These are phyloP conservation scores for Tolypocladium tropicale DNA, from an alignment of 2,329 filamentous ascomycete species.

Conservation along the genomic window DNA sequence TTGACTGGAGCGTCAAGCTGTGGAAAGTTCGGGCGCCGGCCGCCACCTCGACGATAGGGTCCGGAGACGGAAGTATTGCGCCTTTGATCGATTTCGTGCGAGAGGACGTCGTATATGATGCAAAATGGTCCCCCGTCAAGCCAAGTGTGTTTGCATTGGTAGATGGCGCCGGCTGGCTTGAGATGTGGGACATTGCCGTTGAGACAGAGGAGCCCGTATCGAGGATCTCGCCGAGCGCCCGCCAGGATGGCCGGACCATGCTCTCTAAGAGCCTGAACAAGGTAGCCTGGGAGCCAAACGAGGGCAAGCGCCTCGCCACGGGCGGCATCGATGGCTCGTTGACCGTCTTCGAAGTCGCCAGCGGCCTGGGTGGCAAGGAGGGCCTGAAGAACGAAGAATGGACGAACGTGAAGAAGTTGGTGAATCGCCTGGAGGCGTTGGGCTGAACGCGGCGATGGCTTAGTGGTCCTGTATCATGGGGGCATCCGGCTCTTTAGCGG, in stretches of 20 bases:
- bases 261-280: slow-evolving; percentile 86
- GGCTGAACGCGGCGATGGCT: slow-evolving; percentile 36
- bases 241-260: slow-evolving; percentile 56
- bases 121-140: slow-evolving; percentile 87
- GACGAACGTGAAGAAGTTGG: slow-evolving; percentile 83
- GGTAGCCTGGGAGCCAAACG: slow-evolving; percentile 83
- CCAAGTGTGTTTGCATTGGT: slow-evolving; percentile 92
- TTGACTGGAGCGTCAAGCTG: slow-evolving; percentile 96
- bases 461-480: slow-evolving; percentile 9
- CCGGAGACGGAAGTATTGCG: slow-evolving; percentile 43
- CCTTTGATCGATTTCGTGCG: slow-evolving; percentile 85
- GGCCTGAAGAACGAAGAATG: slow-evolving; percentile 79
- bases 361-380: slow-evolving; percentile 75
- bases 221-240: slow-evolving; percentile 59
- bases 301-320: slow-evolving; percentile 78
- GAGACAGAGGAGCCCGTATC: slow-evolving; percentile 89
- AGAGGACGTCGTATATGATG: slow-evolving; percentile 95
- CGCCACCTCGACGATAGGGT: slow-evolving; percentile 52
- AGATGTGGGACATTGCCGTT: slow-evolving; percentile 89
- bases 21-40: slow-evolving; percentile 87
- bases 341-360: slow-evolving; percentile 86
- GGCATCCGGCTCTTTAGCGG: background rate
- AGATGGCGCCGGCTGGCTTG: slow-evolving; percentile 82
- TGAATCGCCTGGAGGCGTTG: slow-evolving; percentile 62
- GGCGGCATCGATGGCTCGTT: slow-evolving; percentile 87